Percentiles rank a stretch among this genome's conserved stretches.
phyloP scores from a whole-genome alignment of 2,329 filamentous ascomycete species.

The Exophiala lecanii-corni region DNA sequence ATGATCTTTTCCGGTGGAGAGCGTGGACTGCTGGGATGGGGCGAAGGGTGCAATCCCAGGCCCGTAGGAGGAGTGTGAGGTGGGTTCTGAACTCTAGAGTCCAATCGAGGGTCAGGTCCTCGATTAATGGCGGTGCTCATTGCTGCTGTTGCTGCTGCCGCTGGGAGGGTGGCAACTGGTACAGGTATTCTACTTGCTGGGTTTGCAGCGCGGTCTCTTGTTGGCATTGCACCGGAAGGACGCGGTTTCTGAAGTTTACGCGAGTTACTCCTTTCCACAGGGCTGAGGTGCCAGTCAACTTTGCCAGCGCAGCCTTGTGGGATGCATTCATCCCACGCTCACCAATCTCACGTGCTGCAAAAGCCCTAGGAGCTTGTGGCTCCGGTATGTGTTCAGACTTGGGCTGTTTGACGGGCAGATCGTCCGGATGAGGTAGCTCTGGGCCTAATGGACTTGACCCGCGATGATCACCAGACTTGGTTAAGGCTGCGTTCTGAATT shows the following conservation, averaged over 20 bases:
- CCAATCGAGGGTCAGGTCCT: neutral
- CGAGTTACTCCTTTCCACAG: slow-evolving; percentile 16
- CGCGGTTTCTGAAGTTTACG: slow-evolving; percentile 21
- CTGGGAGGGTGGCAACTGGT: neutral
- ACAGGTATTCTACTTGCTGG: slow-evolving; percentile 18
- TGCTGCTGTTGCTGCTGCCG: neutral
- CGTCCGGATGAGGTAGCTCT: neutral
- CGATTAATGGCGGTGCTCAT: slow-evolving; percentile 5
- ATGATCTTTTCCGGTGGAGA: slow-evolving; percentile 18
- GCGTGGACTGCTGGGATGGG: slow-evolving; percentile 20
- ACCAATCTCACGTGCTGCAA: slow-evolving; percentile 14
- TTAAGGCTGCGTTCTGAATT: neutral
- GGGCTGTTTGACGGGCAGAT: neutral
- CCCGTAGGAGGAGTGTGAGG: slow-evolving; percentile 15
- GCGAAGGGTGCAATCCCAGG: slow-evolving; percentile 19
- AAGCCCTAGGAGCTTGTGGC: slow-evolving; percentile 1
- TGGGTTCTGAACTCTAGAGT: slow-evolving; percentile 7
- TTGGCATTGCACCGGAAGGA: neutral
- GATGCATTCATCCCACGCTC: slow-evolving; percentile 25
- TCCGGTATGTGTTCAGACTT: neutral
- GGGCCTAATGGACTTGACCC: neutral
- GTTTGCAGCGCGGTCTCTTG: neutral
- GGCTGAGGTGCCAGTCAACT: slow-evolving; percentile 24
- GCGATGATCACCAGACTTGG: neutral
- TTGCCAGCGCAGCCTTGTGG: slow-evolving; percentile 26